A percentile compares a stretch with the other conserved stretches of the same genome.
Conservation (phyloP, 306 rosid genomes). For the Fragaria iinumae region DNA sequence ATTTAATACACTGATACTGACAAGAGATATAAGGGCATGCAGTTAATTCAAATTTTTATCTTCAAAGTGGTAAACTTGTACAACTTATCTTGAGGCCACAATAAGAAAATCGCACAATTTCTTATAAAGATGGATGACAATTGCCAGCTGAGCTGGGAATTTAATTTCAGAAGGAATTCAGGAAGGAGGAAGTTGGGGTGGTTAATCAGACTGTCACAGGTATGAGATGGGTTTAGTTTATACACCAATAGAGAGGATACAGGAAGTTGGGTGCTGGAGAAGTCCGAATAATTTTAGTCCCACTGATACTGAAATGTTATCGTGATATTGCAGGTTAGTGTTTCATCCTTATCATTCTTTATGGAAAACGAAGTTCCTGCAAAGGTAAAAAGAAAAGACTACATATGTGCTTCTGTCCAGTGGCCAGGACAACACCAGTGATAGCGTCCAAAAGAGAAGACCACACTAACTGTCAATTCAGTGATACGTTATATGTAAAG, state of each 20-base stretch:
- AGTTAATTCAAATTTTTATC: neutral
- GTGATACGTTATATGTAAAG: no score
- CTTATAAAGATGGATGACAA: neutral
- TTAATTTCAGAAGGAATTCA: neutral
- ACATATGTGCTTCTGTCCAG: no score
- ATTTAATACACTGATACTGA: neutral
- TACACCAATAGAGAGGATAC: neutral
- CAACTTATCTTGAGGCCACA: neutral
- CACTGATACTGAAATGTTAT: neutral
- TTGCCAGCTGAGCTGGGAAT: neutral
- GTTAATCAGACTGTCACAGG: neutral
- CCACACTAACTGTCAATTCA: no score
- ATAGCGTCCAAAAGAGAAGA: no score
- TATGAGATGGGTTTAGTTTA: neutral
- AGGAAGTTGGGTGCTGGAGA: neutral
- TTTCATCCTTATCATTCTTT: no score
- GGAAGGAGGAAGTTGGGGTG: neutral
- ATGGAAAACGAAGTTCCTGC: no score
- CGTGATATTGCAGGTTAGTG: no score
- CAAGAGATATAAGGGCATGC: neutral
- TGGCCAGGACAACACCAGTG: no score
- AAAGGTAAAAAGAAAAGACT: no score
- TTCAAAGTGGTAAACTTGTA: slow-evolving; percentile 1
- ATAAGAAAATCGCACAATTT: neutral
- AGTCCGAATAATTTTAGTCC: neutral